Percentiles rank a stretch among this genome's conserved stretches.
Conservation (phyloP, 2,329 filamentous ascomycete species). For the Escovopsis sp. region DNA sequence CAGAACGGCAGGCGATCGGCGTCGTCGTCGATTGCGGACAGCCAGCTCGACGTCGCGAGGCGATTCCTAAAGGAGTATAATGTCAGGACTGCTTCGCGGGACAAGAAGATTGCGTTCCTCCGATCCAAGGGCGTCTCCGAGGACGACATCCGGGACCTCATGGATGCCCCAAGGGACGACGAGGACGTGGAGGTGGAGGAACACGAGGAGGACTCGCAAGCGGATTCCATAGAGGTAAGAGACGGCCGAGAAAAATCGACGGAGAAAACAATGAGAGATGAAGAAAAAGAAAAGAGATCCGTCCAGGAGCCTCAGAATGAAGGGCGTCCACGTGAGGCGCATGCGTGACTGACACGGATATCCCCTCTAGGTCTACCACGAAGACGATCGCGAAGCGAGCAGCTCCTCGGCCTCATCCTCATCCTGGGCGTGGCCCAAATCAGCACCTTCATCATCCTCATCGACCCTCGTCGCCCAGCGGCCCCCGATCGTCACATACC, state of each 20-base stretch:
- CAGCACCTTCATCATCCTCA: slow-evolving; percentile 10
- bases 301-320: not conserved
- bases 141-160: slow-evolving; percentile 52
- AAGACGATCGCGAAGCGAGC: not conserved
- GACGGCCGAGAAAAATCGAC: too few relatives aligned
- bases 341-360: too few relatives aligned
- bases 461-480: slow-evolving; percentile 12
- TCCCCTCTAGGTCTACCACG: not conserved
- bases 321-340: not conserved
- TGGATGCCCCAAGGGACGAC: slow-evolving; percentile 22
- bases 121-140: slow-evolving; percentile 58
- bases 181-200: too few relatives aligned
- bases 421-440: not conserved
- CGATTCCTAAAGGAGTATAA: slow-evolving; percentile 63
- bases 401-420: slow-evolving; percentile 1
- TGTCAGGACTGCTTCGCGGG: slow-evolving; percentile 52
- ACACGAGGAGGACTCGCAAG: not conserved
- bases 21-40: slow-evolving; percentile 9
- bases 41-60: slow-evolving; percentile 46
- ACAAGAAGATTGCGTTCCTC: slow-evolving; percentile 65
- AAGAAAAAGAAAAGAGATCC: too few relatives aligned
- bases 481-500: slow-evolving; percentile 53
- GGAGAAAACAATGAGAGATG: too few relatives aligned
- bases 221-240: not conserved
- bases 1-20: slow-evolving; percentile 6